Conservation (phyloP, 1,284 basidiomycete species). For the Exobasidium cylindrosporum region DNA sequence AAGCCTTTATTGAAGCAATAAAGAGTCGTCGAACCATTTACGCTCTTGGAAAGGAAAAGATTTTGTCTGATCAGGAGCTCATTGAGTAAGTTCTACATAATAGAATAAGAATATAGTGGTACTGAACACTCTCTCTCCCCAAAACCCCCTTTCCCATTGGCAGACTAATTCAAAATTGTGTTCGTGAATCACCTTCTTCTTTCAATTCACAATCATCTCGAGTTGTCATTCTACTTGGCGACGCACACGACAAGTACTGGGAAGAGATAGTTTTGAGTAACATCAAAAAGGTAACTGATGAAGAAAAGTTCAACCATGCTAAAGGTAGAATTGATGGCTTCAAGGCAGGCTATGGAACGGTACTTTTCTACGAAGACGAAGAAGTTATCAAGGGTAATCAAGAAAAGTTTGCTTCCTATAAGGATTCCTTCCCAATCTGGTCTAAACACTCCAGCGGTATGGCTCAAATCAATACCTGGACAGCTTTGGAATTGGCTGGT, state of each 20-base stretch:
- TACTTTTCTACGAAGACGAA: conserved; percentile 57
- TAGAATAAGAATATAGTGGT: neutral
- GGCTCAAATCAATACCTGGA: conserved; percentile 58
- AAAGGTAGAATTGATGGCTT: conserved; percentile 43
- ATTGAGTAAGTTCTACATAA: conserved; percentile 22
- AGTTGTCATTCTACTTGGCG: conserved; percentile 58
- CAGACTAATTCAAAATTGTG: conserved; percentile 55
- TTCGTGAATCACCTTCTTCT: conserved; percentile 57
- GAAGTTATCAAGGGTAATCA: conserved; percentile 44
- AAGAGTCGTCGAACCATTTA: conserved; percentile 58
- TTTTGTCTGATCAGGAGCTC: conserved; percentile 56
- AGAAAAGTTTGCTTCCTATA: conserved; percentile 30
- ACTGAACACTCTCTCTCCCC: neutral
- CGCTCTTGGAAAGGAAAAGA: conserved; percentile 55
- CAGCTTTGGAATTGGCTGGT: conserved; percentile 58
- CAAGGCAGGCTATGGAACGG: conserved; percentile 58
- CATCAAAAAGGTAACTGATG: conserved; percentile 19
- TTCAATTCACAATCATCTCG: conserved; percentile 60
- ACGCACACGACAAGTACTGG: conserved; percentile 58
- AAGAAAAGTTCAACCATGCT: neutral
- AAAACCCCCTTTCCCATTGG: neutral
- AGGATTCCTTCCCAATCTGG: neutral
- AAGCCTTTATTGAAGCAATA: conserved; percentile 33
- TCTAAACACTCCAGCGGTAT: conserved; percentile 49
- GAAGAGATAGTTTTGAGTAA: conserved; percentile 45